Base-by-base conservation (phyloP, 2,329 filamentous ascomycete species). In the Fusarium anguioides region DNA sequence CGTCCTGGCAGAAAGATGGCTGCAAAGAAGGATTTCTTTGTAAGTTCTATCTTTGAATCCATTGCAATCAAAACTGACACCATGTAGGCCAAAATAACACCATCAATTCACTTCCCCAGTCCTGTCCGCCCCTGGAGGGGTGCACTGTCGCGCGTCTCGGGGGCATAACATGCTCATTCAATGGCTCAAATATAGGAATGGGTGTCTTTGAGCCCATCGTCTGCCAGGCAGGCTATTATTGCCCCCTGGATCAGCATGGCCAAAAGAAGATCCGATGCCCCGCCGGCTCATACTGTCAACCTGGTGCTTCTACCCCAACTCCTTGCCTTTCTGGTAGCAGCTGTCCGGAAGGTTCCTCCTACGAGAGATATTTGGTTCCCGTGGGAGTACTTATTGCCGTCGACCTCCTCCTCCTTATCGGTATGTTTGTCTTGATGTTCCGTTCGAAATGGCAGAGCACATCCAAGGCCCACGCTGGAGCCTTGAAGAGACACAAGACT, bases 201-300 rank as follows among this genome's bases (percentile, higher is more conserved):
- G 81, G 81, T 0, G 78, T 77, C 4, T 82, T 83, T 49, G 85
- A 87, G 63, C 85, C 85, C 2, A 75, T 83, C 5, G 72, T 86
- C 9, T 87, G 85, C 68, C 77, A 78, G 37, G 66, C 78, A 35
- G 84, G 84, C 4, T 77, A 73, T 48, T 86, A 85, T 62, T 87
- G 85, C 47, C 84, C 84, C 2, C 31, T 53, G 3, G 53, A 68
- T 6, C 53, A 53, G 6, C 54, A 69, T 21, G 81, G 81, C 11
- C 79, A 74, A 39, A 68, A 81, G 53, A 78, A 77, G 40, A 64
- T 81, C 6, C 47, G 60, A 11, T 87, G 85, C 49, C 83, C 83
- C 0, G 60, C 75, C 10, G 84, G 84, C 23, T 77, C 77, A 4
- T 87, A 83, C 64, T 87, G 85, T 60, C 84, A 83, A 27, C 79